Base-by-base conservation (phyloP, 306 rosid genomes). In the Cicer arietinum region DNA sequence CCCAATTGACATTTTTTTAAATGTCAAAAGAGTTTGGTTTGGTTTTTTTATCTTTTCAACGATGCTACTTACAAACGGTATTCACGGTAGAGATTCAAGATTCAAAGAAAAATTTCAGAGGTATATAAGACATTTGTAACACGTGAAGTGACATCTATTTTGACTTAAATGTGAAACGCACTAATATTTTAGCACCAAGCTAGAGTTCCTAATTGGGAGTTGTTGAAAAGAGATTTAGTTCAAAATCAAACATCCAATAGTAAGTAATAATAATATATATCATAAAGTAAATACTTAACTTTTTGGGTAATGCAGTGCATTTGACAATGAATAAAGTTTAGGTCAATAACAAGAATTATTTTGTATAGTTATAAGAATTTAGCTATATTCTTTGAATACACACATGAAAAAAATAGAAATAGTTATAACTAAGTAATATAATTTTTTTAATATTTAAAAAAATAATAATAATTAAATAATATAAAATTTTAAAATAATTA, bases 31-130 rank as follows among this genome's bases (percentile, higher is more conserved):
- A 47, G 7, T 61, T 54, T 9, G 66, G 77, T 80, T 77, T 47
- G 46, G 17, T 64, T 53, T 60, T 74, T 41, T 85, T 7, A 60
- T 37, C 42, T 16, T 46, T 81, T 61, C 73, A 47, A 60, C 6
- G 17, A 44, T 9, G 73, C 8, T 10, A 30, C 37, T 30, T 30
- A 22, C 58, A 51, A 61, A 78, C 91, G 92, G 25, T 18, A 84
- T 89, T 89, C 92, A 41, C 88, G 97, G 92, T 63, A 43, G 9
- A 48, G 68, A 73, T 44, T 77, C 48, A 10, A 44, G 62, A 30
- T 51, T 37, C 20, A 43, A 5, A 6, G 7, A 51, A 37, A 43
- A 46, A 16, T 39, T 47, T 75, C 50, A 63, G 42, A 22, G 74
- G 3, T 43, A 0, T 11, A 11, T 48, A 13, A 14, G 16, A 0